Conservation (phyloP, 139 green algal species). For the Picochlorum sp. region DNA sequence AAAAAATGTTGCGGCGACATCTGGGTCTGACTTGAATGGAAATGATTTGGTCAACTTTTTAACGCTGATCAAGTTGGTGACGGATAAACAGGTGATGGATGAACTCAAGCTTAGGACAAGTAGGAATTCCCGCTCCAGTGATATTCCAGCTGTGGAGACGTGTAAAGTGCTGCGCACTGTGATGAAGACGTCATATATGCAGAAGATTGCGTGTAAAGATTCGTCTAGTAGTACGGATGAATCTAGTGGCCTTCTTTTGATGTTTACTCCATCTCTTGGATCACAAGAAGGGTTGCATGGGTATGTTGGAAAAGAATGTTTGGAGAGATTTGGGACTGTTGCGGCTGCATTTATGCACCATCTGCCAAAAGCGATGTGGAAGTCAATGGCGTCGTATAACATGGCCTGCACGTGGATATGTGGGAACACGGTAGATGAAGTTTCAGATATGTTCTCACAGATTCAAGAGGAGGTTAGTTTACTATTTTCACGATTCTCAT, state of each 20-base stretch:
- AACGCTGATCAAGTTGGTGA: conserved; percentile 7
- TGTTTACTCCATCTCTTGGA: not conserved
- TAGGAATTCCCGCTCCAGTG: not conserved
- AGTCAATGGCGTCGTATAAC: not conserved
- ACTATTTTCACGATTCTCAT: not conserved
- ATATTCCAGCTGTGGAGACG: not conserved
- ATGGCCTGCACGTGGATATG: not conserved
- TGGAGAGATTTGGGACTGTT: not conserved
- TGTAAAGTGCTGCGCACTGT: conserved; percentile 9
- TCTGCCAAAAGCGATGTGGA: not conserved
- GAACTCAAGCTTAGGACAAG: not conserved
- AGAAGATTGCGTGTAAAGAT: conserved; percentile 4
- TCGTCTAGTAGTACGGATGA: conserved; percentile 1
- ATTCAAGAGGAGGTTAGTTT: not conserved
- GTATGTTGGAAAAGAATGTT: conserved; percentile 8
- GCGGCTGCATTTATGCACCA: not conserved
- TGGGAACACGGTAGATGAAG: not conserved
- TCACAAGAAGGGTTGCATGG: not conserved
- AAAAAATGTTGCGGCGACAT: not conserved
- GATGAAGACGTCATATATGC: conserved; percentile 6
- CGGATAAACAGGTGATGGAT: conserved; percentile 8
- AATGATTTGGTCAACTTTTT: conserved; percentile 10
- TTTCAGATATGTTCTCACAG: not conserved
- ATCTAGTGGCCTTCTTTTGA: conserved; percentile 1
- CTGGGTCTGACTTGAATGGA: not conserved